Conservation (phyloP, 495 filamentous ascomycete genomes). For the Cercophora samala region DNA sequence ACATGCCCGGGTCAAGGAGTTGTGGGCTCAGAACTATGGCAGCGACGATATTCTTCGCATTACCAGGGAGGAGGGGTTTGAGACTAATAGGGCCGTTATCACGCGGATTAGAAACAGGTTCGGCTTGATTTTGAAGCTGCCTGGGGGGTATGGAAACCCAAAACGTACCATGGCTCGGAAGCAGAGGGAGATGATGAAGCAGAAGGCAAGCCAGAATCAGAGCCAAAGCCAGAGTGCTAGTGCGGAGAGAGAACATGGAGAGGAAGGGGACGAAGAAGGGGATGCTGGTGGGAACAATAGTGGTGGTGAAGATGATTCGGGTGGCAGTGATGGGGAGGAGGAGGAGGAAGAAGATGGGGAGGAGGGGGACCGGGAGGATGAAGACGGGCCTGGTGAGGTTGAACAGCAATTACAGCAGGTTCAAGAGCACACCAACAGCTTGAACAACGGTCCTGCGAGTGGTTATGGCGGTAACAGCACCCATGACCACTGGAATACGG, state of each 20-base stretch:
- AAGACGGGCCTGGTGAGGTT: background rate
- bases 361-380: too few relatives aligned
- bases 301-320: background rate
- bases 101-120: background rate
- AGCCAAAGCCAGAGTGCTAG: background rate
- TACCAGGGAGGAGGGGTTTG: background rate
- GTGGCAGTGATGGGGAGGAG: constrained; percentile 3
- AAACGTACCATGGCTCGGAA: background rate
- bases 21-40: background rate
- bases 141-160: background rate
- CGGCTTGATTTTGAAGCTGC: background rate
- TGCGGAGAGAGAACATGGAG: background rate
- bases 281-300: background rate
- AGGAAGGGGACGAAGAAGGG: background rate
- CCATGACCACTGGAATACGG: constrained; percentile 10
- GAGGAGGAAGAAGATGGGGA: constrained; percentile 9
- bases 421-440: constrained; percentile 6
- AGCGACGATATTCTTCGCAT: background rate
- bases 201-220: background rate
- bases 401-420: constrained; percentile 10
- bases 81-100: background rate
- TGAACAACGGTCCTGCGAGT: background rate
- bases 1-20: background rate
- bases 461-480: background rate
- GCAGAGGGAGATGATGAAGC: background rate